Base-by-base conservation (phyloP, 2,329 filamentous ascomycete genomes). In the Apiospora sp. region DNA sequence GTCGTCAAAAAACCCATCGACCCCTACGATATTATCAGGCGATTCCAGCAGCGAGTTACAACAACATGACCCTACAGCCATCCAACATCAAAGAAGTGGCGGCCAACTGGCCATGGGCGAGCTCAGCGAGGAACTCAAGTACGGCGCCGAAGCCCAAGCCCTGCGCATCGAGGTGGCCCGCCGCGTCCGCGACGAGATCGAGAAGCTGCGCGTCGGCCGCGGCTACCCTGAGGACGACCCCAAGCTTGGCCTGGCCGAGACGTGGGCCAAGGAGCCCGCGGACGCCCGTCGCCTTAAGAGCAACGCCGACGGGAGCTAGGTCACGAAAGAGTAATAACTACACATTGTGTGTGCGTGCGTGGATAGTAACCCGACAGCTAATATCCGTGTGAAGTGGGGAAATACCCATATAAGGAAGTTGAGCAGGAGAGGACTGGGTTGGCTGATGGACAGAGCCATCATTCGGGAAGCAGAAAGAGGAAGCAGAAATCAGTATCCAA, bases 221-320 rank as follows among this genome's bases (percentile, higher is more conserved):
- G 95, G 95, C 0, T 90, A 93, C 74, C 89, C 93, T 0, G 94
- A 97, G 73, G 92, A 97, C 76, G 94, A 97, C 77, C 91, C 93
- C 0, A 92, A 93, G 76, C 88, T 91, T 68, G 92, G 91, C 12
- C 83, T 95, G 41, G 94, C 93, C 0, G 93, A 96, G 82, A 98
- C 95, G 1, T 98, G 94, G 92, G 85, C 88, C 2, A 83, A 84
- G 68, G 88, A 89, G 73, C 86, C 85, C 22, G 81, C 81, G 46
- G 81, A 37, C 27, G 41, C 41, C n/a, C 67, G 67, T 83, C 64
- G 84, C 72, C 89, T 87, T 77, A 86, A 83, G 80, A 90, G 88
- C 73, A 82, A 84, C 4, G 87, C 90, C 8, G 88, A 90, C 71
- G 86, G 86, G 49, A 88, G 88, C 75, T 78, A 87, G 71, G 84